Conservation (phyloP, 2,329 filamentous ascomycete genomes). For the Huntiella omanensis region DNA sequence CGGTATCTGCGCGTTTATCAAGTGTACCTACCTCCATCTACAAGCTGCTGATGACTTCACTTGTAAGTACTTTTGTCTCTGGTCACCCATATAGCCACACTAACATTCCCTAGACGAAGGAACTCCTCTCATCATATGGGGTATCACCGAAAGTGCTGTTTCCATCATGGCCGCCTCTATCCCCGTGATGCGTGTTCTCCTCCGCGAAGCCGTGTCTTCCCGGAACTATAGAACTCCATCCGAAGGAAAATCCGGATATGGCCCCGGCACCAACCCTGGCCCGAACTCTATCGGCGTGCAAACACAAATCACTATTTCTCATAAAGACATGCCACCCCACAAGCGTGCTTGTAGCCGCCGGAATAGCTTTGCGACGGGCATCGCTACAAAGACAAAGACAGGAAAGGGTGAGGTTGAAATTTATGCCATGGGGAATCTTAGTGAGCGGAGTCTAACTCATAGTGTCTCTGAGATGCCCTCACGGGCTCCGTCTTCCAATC, state of each 20-base stretch:
- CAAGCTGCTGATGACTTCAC: slow-evolving; percentile 7
- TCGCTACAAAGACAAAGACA: slow-evolving; percentile 1
- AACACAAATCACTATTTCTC: not conserved
- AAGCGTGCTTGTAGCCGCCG: not conserved
- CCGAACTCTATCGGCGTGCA: slow-evolving; percentile 1
- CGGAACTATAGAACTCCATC: slow-evolving; percentile 1
- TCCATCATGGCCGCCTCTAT: slow-evolving; percentile 13
- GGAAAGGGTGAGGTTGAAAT: slow-evolving; percentile 7
- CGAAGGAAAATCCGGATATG: too few relatives aligned
- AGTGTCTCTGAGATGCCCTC: slow-evolving; percentile 10
- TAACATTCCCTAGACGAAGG: slow-evolving; percentile 2
- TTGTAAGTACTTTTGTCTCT: not conserved
- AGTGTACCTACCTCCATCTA: slow-evolving; percentile 1
- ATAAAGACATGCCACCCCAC: not conserved
- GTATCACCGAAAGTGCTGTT: slow-evolving; percentile 10
- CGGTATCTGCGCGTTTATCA: slow-evolving; percentile 8
- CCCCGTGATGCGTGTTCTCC: slow-evolving; percentile 10
- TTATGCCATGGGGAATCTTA: slow-evolving; percentile 10
- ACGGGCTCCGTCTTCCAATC: not conserved
- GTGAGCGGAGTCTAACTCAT: slow-evolving; percentile 6
- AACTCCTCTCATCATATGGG: slow-evolving; percentile 12
- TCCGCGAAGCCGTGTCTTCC: slow-evolving; percentile 10
- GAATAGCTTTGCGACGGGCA: not conserved
- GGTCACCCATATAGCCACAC: not conserved
- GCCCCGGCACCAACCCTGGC: not conserved